Conservation (phyloP, 1,139 yeast genomes). For the Yamadazyma conglobata region DNA sequence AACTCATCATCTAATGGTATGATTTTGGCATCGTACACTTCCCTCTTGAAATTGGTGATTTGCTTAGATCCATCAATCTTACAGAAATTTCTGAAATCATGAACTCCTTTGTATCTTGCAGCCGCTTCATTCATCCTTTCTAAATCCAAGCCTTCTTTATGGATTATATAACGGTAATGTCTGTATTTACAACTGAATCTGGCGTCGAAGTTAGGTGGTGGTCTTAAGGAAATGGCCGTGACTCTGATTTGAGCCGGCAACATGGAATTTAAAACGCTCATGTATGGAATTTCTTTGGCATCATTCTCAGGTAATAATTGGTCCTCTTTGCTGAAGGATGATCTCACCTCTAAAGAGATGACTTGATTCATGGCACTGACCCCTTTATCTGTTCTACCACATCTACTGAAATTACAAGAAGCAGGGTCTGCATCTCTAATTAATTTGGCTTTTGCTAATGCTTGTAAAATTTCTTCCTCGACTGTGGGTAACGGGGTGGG, state of each 20-base stretch:
- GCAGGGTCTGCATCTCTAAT: slow-evolving; percentile 61
- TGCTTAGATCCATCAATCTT: slow-evolving; percentile 93
- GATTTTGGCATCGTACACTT: slow-evolving; percentile 52
- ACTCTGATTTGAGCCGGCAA: slow-evolving; percentile 79
- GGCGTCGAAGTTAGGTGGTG: slow-evolving; percentile 84
- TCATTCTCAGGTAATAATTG: slow-evolving; percentile 59
- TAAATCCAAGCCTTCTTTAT: slow-evolving; percentile 52
- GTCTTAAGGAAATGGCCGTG: slow-evolving; percentile 79
- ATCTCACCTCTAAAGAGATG: slow-evolving; percentile 72
- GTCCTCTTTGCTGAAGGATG: slow-evolving; percentile 54
- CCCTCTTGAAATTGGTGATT: slow-evolving; percentile 68
- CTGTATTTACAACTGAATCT: slow-evolving; percentile 82
- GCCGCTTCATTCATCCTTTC: slow-evolving; percentile 73
- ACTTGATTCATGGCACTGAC: slow-evolving; percentile 98
- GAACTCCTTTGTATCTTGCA: slow-evolving; percentile 58
- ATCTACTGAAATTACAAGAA: slow-evolving; percentile 72
- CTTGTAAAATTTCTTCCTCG: slow-evolving; percentile 71
- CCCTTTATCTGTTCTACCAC: slow-evolving; percentile 96
- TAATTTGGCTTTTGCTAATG: slow-evolving; percentile 63
- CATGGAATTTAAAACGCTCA: slow-evolving; percentile 68
- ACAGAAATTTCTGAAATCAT: slow-evolving; percentile 93
- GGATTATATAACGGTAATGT: slow-evolving; percentile 82
- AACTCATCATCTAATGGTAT: slow-evolving; percentile 40
- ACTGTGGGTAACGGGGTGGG: slow-evolving; percentile 83
- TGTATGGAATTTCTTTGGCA: slow-evolving; percentile 67